Evolutionary conservation across 2,329 filamentous ascomycete species (phyloP), one percentile per base, ranked within the genome.

Genomic region (Graphiopsis chlorocephala): DNA sequence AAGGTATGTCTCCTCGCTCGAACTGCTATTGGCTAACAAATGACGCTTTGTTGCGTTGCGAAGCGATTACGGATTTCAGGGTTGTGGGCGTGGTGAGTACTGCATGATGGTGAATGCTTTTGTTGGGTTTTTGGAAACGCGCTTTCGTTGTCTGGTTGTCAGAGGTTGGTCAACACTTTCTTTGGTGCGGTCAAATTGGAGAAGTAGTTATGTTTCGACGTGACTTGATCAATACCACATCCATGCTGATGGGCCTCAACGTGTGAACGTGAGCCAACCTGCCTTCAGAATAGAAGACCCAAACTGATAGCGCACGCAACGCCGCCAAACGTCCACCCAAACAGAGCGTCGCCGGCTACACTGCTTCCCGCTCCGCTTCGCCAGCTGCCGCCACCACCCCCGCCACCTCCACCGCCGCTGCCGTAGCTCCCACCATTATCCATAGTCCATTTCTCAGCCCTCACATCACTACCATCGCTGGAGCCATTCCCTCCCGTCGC

Each of bases 371-470:
- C 55, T 38, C 33, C 55, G n/a, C 55, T 25, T 8, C 23, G 23
- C 55, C 55, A 58, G 26, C 55, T 35, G 15, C 31, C 23, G 20
- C 31, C 28, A 10, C 53, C 53, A 15, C 53, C 53, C 15, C 23
- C 17, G 17, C 25, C 29, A 8, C 50, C 50, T 3, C 50, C 50
- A 25, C 28, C 26, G 50, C n/a, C 17, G 4, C 48, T 26, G 12
- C 50, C 50, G 11, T 29, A 26, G 17, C 15, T 28, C 8, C 50
- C 50, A 53, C 26, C 10, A 31, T 52, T 8, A 20, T 70, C 67
- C 42, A 63, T 68, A 11, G 65, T 68, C 26, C 67, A 33, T 12
- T 65, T 42, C n/a, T 53, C 50, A 11, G 50, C 29, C 50, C 17
- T 31, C 15, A 29, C 50, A 8, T 29, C 26, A 1, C 26, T 15